Evolutionary conservation across 441 rosid species (phyloP), one percentile per base, ranked within the genome.

Genomic region (Gossypium davidsonii): DNA sequence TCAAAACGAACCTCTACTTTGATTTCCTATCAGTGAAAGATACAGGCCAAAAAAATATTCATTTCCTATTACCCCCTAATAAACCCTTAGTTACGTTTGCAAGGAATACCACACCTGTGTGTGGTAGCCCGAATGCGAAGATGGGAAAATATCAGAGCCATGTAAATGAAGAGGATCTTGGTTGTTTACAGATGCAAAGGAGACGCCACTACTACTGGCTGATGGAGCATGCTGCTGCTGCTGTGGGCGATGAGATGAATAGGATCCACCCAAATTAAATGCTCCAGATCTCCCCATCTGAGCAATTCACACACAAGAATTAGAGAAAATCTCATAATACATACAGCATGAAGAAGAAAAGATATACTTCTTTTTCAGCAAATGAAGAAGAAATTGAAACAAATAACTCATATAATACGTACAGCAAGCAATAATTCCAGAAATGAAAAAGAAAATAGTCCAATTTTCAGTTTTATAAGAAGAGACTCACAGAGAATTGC

Each of bases 281-380:
- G 97, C 99, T 56, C 88, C 81, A 57, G 97, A 89, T 79, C 99
- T 90, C 53, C 94, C 97, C 93, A 95, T 86, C 99, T 93, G 84
- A 78, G 78, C 66, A 75, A 53, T 71, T 73, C 73, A 74, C 48
- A 72, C 31, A 67, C 20, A 67, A 77, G 62, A 56, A 73, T 78
- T 39, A 70, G 58, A 46, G 62, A 66, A 67, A 73, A 64, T 44
- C 68, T 49, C 58, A 49, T 4, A 49, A 26, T 49, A 49, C n/a
- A 49, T 67, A 49, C 44, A 67, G 5, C 59, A n/a, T 8, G 23
- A 67, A 49, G 59, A 49, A 48, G 39, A 49, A 9, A 51, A 49
- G 8, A 25, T 8, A 26, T n/a, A 67, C 44, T 66, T 17, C 2
- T 17, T 66, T 46, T 46, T 42, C 23, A 44, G 34, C 23, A 64